Evolutionary conservation across 805 yeast genomes (phyloP), one percentile per base, ranked within the genome.

Genomic region (Starmerella apis): DNA sequence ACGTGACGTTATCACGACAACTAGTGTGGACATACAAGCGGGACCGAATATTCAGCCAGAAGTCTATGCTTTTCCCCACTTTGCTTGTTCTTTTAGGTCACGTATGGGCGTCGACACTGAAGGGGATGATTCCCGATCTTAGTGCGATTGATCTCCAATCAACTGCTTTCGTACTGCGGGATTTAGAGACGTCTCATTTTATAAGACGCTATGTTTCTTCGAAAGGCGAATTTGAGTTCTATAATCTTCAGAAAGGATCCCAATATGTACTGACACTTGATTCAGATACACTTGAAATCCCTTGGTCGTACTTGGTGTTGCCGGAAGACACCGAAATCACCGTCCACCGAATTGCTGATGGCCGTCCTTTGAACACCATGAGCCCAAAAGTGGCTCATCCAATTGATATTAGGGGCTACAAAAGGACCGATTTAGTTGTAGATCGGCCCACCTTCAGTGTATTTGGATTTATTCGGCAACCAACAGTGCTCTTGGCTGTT

Each of bases 401-500:
- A 3, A 50, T 68, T 24, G 58, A 50, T 18, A 42, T 68, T 27
- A 51, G 41, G 2, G 61, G 44, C 4, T 38, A n/a, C 20, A 37
- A 18, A 13, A 54, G 56, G 13, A 20, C 43, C 9, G 47, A 47
- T 23, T 45, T 58, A 1, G 55, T 65, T 2, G 48, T 58, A n/a
- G 52, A 54, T 7, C 51, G 62, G 30, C 58, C 60, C 4, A 50
- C 53, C 8, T 68, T 65, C 53, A 62, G 64, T 36, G 41, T 66
- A 11, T 39, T 61, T 33, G 50, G 51, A 27, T 61, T 67, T 57
- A 30, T 68, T 55, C 59, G 59, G 53, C 61, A 61, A 49, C 70
- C 71, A 10, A 65, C 65, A 61, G 65, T 68, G 54, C 52, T 65
- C 32, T 50, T 68, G 56, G 56, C 65, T 11, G 43, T 68, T 24